A percentile compares a stretch with the other conserved stretches of the same genome.
These are phyloP conservation scores for Rubroboletus satanas DNA, from an alignment of 768 basidiomycete species.

Conservation along the genomic window DNA sequence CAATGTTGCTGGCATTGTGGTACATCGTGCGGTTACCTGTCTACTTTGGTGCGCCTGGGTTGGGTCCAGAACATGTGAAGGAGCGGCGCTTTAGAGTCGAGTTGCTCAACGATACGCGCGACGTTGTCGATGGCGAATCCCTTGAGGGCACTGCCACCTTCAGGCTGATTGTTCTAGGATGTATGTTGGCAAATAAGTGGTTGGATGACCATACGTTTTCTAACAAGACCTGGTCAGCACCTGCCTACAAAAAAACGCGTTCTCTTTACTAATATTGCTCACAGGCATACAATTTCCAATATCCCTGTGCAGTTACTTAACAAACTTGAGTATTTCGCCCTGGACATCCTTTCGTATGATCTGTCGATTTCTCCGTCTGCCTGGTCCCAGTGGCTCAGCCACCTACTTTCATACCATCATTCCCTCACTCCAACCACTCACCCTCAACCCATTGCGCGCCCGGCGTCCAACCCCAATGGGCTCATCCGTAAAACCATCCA, in stretches of 20 bases:
- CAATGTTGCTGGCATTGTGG: conserved; percentile 74
- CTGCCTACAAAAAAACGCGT: not conserved
- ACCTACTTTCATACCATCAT: conserved; percentile 61
- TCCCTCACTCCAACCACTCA: conserved; percentile 55
- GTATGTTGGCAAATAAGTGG: conserved; percentile 88
- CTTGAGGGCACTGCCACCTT: conserved; percentile 63
- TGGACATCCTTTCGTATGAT: conserved; percentile 69
- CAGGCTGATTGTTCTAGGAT: conserved; percentile 72
- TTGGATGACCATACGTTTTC: conserved; percentile 86
- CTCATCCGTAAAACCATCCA: conserved; percentile 69
- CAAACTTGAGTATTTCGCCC: conserved; percentile 62
- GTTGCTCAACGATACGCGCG: conserved; percentile 49
- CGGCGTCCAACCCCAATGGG: conserved; percentile 65
- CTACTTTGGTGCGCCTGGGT: conserved; percentile 51
- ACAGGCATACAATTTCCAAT: conserved; percentile 77
- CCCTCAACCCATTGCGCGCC: conserved; percentile 76
- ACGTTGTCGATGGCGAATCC: conserved; percentile 42
- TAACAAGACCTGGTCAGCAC: conserved; percentile 78
- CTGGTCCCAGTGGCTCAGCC: conserved; percentile 71
- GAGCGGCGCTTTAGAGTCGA: conserved; percentile 63
- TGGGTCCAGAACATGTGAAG: conserved; percentile 51
- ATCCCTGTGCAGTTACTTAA: conserved; percentile 69
- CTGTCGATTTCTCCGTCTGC: conserved; percentile 59
- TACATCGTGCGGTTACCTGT: conserved; percentile 77
- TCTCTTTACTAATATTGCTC: conserved; percentile 2